Percentiles rank a stretch among this genome's conserved stretches.
These are phyloP conservation scores for Brassica juncea DNA, from an alignment of 345 rosid species.

Conservation along the genomic window DNA sequence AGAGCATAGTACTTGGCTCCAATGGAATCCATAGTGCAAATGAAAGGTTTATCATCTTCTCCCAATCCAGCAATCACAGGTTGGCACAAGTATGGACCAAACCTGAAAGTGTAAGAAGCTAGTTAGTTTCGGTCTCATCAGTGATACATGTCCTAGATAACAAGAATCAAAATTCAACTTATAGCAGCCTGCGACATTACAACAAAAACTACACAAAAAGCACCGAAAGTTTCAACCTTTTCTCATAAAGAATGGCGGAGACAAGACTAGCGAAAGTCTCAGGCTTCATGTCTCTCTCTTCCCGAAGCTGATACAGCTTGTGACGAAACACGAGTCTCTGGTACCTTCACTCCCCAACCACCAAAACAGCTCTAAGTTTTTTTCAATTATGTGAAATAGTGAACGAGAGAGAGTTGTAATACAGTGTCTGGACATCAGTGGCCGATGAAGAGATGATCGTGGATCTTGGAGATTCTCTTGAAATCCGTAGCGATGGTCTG, in stretches of 20 bases:
- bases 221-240: slow-evolving; percentile 53
- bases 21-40: slow-evolving; percentile 94
- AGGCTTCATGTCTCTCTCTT: slow-evolving; percentile 97
- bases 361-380: too few relatives aligned
- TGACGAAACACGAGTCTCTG: slow-evolving; percentile 75
- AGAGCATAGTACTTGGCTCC: slow-evolving; percentile 77
- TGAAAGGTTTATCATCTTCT: slow-evolving; percentile 90
- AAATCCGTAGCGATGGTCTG: too few relatives aligned
- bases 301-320: slow-evolving; percentile 82
- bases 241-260: slow-evolving; percentile 89
- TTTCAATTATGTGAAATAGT: too few relatives aligned
- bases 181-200: neutral
- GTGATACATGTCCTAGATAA: neutral
- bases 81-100: slow-evolving; percentile 96
- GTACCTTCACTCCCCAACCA: too few relatives aligned
- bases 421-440: too few relatives aligned
- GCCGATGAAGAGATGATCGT: too few relatives aligned
- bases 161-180: neutral
- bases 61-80: slow-evolving; percentile 96
- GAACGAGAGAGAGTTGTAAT: too few relatives aligned
- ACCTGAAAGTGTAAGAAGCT: slow-evolving; percentile 45
- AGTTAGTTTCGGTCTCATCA: neutral
- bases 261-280: slow-evolving; percentile 95
- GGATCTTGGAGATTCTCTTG: too few relatives aligned
- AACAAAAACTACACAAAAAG: neutral